Conservation (phyloP, 768 basidiomycete species). For the Exidia glandulosa region DNA sequence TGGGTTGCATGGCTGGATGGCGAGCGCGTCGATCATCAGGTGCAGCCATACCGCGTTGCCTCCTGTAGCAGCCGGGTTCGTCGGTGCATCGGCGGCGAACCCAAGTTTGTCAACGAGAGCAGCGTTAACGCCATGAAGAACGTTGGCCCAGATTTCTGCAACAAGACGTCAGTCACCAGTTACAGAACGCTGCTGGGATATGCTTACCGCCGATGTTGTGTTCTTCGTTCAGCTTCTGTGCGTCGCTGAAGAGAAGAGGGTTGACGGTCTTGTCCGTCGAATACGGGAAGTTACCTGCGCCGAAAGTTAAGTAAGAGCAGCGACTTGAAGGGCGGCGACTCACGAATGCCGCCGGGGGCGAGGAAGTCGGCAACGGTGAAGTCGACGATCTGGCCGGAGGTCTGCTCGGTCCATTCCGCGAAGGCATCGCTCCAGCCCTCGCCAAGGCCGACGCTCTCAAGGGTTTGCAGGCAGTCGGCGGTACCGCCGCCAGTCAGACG, state of each 20-base stretch:
- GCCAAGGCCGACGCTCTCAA: constrained; percentile 29
- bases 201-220: constrained; percentile 8
- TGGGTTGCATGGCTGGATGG: constrained; percentile 8
- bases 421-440: constrained; percentile 30
- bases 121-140: constrained; percentile 4
- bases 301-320: background rate
- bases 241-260: constrained; percentile 15
- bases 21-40: constrained; percentile 4
- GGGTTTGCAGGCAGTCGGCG: constrained; percentile 5
- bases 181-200: background rate
- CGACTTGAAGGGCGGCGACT: background rate
- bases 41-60: constrained; percentile 8
- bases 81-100: background rate
- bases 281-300: background rate
- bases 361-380: constrained; percentile 5
- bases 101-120: constrained; percentile 5
- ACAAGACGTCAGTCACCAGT: background rate
- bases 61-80: constrained; percentile 1
- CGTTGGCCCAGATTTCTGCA: constrained; percentile 3
- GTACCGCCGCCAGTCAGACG: constrained; percentile 24
- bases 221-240: background rate
- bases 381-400: constrained; percentile 1
- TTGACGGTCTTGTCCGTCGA: constrained; percentile 4
- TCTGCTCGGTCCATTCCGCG: constrained; percentile 16
- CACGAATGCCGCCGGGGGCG: constrained; percentile 23